These are phyloP conservation scores for Paraphoma chrysanthemicola DNA, from an alignment of 2,329 filamentous ascomycete species.

Conservation along the genomic window DNA sequence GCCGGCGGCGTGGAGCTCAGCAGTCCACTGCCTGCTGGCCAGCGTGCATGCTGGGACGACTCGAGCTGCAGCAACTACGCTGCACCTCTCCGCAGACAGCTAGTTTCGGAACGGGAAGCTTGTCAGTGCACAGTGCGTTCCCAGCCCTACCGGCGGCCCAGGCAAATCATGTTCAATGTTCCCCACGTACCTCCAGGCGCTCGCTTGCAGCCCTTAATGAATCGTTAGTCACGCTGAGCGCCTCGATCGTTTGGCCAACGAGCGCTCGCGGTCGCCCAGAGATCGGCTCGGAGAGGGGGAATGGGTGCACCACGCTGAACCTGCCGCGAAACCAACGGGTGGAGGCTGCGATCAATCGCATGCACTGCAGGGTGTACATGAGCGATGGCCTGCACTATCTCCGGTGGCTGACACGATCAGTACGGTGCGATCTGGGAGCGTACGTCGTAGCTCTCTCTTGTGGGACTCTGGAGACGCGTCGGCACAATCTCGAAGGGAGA, in stretches of 20 bases:
- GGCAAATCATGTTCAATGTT: conserved; percentile 5
- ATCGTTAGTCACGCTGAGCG: conserved; percentile 8
- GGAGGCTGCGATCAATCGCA: conserved; percentile 10
- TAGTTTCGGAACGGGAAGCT: conserved; percentile 10
- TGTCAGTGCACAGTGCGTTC: conserved; percentile 5
- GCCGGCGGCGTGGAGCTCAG: conserved; percentile 13
- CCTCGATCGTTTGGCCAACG: conserved; percentile 1
- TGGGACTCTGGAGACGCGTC: neutral
- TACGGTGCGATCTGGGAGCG: too few relatives aligned
- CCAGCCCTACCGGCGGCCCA: conserved; percentile 27
- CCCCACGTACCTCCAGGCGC: conserved; percentile 16
- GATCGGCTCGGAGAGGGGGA: conserved; percentile 6
- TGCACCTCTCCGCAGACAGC: conserved; percentile 19
- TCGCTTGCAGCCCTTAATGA: conserved; percentile 11
- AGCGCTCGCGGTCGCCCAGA: conserved; percentile 1
- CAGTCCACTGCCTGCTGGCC: neutral
- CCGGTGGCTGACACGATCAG: conserved; percentile 7
- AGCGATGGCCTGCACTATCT: conserved; percentile 19
- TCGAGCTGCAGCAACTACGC: conserved; percentile 20
- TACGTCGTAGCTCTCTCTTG: neutral
- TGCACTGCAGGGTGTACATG: conserved; percentile 15
- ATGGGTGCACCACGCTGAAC: neutral
- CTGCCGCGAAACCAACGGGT: conserved; percentile 4
- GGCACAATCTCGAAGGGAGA: neutral
- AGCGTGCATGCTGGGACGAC: conserved; percentile 13